Base-by-base conservation (phyloP, 2,329 filamentous ascomycete genomes). In the Pseudocercospora crystallina region DNA sequence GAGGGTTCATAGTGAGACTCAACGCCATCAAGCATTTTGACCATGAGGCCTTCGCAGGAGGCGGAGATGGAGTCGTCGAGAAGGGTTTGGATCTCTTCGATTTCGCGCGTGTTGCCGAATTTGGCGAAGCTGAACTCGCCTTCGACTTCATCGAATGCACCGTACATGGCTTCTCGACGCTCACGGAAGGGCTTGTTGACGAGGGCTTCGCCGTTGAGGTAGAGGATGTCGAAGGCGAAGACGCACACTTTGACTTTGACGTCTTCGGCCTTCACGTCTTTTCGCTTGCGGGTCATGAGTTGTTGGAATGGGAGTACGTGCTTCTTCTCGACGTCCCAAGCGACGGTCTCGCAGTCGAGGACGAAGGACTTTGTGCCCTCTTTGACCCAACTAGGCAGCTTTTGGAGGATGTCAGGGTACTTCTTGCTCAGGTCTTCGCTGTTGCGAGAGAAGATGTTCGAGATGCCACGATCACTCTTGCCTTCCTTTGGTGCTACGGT, bases 201-300 rank as follows among this genome's bases (percentile, higher is more conserved):
- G 3, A 96, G 80, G 2, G 92, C 75, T 74, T 94, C 86, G 49
- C 91, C 94, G 62, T 99, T 96, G 51, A 96, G 79, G 70, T 94
- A 99, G 8, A 99, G 79, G 48, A 99, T 75, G 67, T 97, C 94
- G 69, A 99, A 97, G 2, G 92, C 94, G 70, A 96, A 97, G 9
- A 99, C 90, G 70, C 91, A 97, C 41, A 97, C 92, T 69, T 95
- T 95, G 72, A 97, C 87, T 69, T 95, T 97, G 57, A 99, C 88
- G 61, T 97, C 94, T 66, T 96, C 92, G 5, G 89, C 79, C 70
- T 95, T 96, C 65, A 97, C 94, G 61, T 97, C 92, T 74, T 97
- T 99, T 69, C 89, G 86, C 76, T 99, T 99, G 47, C 94, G 82
- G 11, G 94, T 97, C 94, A 97, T 97, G 38, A 99, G 80, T 68